These are phyloP conservation scores for Aspergillus quadricinctus DNA, from an alignment of 2,329 filamentous ascomycete genomes.

Conservation along the genomic window DNA sequence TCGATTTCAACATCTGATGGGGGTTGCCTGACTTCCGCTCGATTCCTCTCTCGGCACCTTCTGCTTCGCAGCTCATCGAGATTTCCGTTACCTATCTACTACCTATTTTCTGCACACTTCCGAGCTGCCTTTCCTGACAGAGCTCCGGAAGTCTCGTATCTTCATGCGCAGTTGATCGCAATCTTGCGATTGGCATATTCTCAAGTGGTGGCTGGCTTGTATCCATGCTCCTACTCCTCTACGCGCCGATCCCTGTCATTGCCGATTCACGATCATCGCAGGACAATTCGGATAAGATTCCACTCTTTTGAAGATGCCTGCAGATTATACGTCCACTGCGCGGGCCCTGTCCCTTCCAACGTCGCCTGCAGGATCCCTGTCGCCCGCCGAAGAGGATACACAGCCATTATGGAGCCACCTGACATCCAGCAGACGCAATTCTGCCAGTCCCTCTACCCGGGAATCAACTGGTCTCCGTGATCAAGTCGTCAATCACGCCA, in stretches of 20 bases:
- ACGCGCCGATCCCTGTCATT: not conserved
- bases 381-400: constrained; percentile 41
- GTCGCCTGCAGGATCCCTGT: constrained; percentile 41
- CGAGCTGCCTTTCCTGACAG: not conserved
- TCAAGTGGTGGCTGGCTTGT: not conserved
- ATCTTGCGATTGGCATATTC: not conserved
- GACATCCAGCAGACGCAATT: constrained; percentile 38
- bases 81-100: not conserved
- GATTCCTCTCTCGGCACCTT: not conserved
- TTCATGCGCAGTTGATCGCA: not conserved
- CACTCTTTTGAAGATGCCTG: constrained; percentile 31
- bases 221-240: not conserved
- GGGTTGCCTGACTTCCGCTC: not conserved
- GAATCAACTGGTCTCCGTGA: constrained; percentile 33
- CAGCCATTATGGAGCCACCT: constrained; percentile 52
- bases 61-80: not conserved
- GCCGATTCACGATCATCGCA: not conserved
- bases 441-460: constrained; percentile 31
- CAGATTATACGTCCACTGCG: constrained; percentile 49
- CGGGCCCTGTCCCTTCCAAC: constrained; percentile 52
- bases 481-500: constrained; percentile 34
- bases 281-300: not conserved
- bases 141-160: not conserved
- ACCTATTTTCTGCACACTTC: not conserved
- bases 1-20: not conserved